These are phyloP conservation scores for Yarrowia porcina DNA, from an alignment of 805 yeast genomes.

Conservation along the genomic window DNA sequence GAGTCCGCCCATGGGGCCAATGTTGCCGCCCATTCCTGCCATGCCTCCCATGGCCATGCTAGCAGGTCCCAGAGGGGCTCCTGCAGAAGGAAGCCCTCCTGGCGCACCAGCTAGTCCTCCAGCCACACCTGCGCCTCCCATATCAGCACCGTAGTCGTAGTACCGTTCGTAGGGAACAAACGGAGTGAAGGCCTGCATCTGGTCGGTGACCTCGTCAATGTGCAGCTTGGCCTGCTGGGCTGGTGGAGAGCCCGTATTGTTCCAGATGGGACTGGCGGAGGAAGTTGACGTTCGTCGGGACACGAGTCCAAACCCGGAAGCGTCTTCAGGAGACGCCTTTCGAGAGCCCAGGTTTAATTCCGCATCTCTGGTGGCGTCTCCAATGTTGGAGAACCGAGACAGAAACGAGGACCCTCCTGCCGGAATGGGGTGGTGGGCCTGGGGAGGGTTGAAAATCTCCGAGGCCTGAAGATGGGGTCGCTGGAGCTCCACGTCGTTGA, in stretches of 20 bases:
- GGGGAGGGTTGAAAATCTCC: conserved; percentile 4
- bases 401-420: neutral
- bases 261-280: conserved; percentile 25
- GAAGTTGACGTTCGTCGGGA: conserved; percentile 18
- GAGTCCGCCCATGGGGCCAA: neutral
- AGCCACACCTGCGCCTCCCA: neutral
- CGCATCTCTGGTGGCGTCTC: conserved; percentile 38
- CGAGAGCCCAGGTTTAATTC: conserved; percentile 30
- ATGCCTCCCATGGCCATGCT: conserved; percentile 2
- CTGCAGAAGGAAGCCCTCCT: neutral
- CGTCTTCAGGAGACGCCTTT: conserved; percentile 10
- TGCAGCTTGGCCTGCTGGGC: conserved; percentile 18
- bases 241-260: conserved; percentile 20
- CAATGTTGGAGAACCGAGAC: conserved; percentile 32
- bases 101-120: neutral
- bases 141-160: conserved; percentile 19
- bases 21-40: neutral
- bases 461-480: conserved; percentile 15
- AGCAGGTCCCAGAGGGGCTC: conserved; percentile 7
- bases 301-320: conserved; percentile 6
- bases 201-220: conserved; percentile 23
- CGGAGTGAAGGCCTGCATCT: conserved; percentile 21
- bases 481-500: conserved; percentile 20
- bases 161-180: conserved; percentile 18
- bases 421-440: neutral